These are phyloP conservation scores for cucumber (Cucumis sativus) DNA, from an alignment of 306 rosid species.

Conservation along the genomic window DNA sequence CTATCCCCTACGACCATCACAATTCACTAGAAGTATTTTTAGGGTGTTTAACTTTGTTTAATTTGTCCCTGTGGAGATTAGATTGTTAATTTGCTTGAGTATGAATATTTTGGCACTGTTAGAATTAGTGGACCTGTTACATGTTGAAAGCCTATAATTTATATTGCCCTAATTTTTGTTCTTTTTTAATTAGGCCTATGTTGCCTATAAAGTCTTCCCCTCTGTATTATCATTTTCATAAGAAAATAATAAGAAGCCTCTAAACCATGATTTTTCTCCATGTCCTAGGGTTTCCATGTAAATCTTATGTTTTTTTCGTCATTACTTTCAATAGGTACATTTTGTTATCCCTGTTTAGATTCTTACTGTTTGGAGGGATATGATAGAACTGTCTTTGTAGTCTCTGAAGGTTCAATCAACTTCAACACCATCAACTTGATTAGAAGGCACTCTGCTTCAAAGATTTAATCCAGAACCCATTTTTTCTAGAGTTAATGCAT, in stretches of 20 bases:
- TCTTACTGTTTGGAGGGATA: background rate
- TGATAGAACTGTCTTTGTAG: background rate
- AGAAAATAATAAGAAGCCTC: no score
- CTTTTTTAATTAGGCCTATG: no score
- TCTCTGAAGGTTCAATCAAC: background rate
- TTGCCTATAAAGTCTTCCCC: no score
- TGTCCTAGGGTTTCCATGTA: no score
- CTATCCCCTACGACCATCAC: background rate
- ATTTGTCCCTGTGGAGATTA: background rate
- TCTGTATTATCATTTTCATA: no score
- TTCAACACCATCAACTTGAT: background rate
- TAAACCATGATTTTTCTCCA: no score
- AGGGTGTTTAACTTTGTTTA: background rate
- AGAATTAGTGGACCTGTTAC: no score
- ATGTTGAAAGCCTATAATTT: no score
- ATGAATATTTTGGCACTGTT: background rate
- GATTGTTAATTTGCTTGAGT: background rate
- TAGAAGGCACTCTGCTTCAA: background rate
- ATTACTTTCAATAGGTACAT: no score
- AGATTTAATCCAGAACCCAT: background rate
- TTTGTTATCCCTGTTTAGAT: background rate
- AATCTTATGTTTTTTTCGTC: no score
- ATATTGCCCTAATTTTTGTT: no score
- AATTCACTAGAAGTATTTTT: background rate
- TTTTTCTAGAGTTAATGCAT: background rate